Evolutionary conservation across 768 basidiomycete species (phyloP).

Genomic region (Suillus subalutaceus): DNA sequence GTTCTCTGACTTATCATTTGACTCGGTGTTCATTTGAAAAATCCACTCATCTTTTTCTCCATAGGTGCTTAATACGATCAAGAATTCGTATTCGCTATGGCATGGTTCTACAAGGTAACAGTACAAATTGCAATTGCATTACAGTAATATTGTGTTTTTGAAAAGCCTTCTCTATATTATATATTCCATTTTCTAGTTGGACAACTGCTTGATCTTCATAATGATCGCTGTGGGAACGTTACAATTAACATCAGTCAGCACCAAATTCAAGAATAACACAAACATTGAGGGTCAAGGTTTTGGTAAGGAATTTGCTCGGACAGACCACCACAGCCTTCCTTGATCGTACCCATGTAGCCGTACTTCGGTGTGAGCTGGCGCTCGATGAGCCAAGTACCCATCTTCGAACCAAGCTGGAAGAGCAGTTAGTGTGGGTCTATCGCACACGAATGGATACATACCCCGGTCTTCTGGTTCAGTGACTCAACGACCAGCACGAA

Average conservation of each 20-base stretch:
- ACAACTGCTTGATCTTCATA: slow-evolving; percentile 45
- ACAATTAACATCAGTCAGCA: background rate
- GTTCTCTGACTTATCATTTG: slow-evolving; percentile 32
- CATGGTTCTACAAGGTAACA: slow-evolving; percentile 2
- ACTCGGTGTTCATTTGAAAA: background rate
- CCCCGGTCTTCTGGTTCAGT: slow-evolving; percentile 88
- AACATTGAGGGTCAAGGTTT: slow-evolving; percentile 78
- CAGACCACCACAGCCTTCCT: slow-evolving; percentile 77
- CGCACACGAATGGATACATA: slow-evolving; percentile 25
- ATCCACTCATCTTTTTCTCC: background rate
- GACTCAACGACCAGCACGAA: slow-evolving; percentile 89
- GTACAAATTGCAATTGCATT: slow-evolving; percentile 3
- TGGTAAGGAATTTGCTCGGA: slow-evolving; percentile 86
- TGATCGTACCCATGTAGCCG: slow-evolving; percentile 77
- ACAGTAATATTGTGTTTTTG: slow-evolving; percentile 9
- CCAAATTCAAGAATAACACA: slow-evolving; percentile 25
- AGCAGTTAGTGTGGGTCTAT: background rate
- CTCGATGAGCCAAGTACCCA: slow-evolving; percentile 86
- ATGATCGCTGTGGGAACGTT: slow-evolving; percentile 42
- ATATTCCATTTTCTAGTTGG: slow-evolving; percentile 16
- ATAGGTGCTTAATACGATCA: background rate
- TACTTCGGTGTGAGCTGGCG: slow-evolving; percentile 80
- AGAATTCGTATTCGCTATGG: background rate
- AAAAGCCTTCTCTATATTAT: background rate
- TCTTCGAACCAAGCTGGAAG: slow-evolving; percentile 71